Evolutionary conservation across 2,329 filamentous ascomycete species (phyloP), one percentile per base, ranked within the genome.

Genomic region (Coleophoma crateriformis): DNA sequence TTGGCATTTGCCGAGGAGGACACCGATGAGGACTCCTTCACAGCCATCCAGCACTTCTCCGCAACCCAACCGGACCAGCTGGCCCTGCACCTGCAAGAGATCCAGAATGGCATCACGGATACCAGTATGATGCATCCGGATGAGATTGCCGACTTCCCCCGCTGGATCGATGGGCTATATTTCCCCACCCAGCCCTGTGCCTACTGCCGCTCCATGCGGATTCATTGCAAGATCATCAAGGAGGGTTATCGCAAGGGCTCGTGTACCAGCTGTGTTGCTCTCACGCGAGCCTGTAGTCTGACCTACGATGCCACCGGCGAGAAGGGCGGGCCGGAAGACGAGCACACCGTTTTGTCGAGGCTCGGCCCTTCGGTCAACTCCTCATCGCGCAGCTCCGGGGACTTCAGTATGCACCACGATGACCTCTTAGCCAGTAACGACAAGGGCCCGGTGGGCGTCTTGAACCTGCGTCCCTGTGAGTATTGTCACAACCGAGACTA

Each of bases 211-310:
- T 58, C 70, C 4, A 74, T 74, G 42, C 72, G 75, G 33, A 82
- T 78, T 59, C 71, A 79, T 39, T 84, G 81, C 72, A 84, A 84
- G 65, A 72, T 70, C 33, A 79, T 84, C 51, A 66, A 72, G 33
- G 80, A 84, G 64, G 80, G 79, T 74, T 70, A 72, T 58, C 76
- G 78, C 61, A 78, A 74, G 64, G 78, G 78, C 51, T 82, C 78
- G 55, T 84, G 81, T 59, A 84, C 80, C 32, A 80, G 74, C 58
- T 84, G 81, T 58, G 78, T 84, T 42, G 80, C 81, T 13, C 67
- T 84, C 33, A 71, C 73, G n/a, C 69, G 75, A 56, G 71, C 75
- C 35, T 84, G 81, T 65, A 84, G 79, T 65, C 77, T 83, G 53
- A 77, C 71, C 4, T 63, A 68, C 22, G 49, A 55, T 50, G 8